Evolutionary conservation across 805 yeast species (phyloP), one percentile per base, ranked within the genome.

Genomic region (Diddensiella transvaalensis): DNA sequence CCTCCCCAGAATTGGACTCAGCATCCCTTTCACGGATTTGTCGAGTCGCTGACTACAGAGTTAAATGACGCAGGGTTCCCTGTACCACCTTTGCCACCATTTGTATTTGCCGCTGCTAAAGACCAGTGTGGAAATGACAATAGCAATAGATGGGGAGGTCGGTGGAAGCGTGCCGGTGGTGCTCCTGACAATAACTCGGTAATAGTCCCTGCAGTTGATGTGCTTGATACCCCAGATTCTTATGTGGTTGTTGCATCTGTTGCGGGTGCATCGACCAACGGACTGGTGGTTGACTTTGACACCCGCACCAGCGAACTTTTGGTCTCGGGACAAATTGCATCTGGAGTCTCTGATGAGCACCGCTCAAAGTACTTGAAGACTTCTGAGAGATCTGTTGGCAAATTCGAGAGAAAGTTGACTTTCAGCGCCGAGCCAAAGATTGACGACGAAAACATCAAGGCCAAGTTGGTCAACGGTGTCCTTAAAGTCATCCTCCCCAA

Each of bases 201-300:
- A 5, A 78, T 77, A 51, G 75, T 83, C 8, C 85, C 85, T 21
- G 76, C 77, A 47, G 66, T 79, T 2, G 81, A 80, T 53, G 74
- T 79, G n/a, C 79, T 79, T 54, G 81, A 80, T 51, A 66, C 70
- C 43, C 68, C 69, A 1, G 69, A 69, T 15, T 63, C 66, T 15
- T 80, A 79, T 53, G 59, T 70, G 13, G 72, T 79, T 10, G 75
- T 75, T 1, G 60, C 79, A 10, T 75, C 83, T 3, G 60, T 80
- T 22, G 80, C 85, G n/a, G 85, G 85, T 42, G 81, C 82, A 2
- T 67, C 71, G 26, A 73, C 77, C 19, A 71, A 73, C 36, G 71
- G 76, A 15, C 73, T 80, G 53, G 76, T 74, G 44, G 72, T 80
- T 37, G 82, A 80, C 56, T 80, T 71, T 63, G 85, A 80, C 56